Conservation (phyloP, 2,329 filamentous ascomycete species). For the Aspergillus sp. region DNA sequence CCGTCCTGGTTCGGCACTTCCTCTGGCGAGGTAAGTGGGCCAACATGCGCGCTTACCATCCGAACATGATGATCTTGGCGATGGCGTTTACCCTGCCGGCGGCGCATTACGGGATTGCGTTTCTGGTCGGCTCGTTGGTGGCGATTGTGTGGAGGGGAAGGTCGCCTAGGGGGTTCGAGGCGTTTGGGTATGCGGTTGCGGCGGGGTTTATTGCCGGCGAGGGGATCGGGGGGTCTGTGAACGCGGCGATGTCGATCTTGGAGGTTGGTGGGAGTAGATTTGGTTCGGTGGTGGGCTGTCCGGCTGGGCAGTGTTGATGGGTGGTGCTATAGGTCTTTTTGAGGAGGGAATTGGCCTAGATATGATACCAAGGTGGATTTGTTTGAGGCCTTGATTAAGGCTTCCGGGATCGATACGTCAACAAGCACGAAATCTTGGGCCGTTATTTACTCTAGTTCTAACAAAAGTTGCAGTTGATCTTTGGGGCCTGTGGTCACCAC, state of each 20-base stretch:
- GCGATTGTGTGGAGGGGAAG: background rate
- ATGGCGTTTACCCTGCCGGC: constrained; percentile 6
- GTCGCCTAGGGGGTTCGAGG: background rate
- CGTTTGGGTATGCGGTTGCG: constrained; percentile 3
- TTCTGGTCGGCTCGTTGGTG: background rate
- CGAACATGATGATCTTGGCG: constrained; percentile 8
- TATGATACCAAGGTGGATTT: no score
- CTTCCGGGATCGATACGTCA: no score
- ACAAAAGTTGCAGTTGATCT: no score
- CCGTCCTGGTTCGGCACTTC: background rate
- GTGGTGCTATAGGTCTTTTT: background rate
- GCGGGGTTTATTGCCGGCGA: constrained; percentile 5
- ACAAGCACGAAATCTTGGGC: no score
- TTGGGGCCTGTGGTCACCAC: no score
- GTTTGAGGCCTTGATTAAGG: no score
- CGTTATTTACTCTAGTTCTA: no score
- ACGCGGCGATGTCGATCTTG: background rate
- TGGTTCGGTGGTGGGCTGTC: background rate
- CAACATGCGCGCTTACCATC: background rate
- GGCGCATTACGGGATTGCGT: constrained; percentile 2
- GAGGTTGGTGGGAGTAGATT: background rate
- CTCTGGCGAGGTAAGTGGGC: background rate
- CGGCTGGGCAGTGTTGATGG: background rate
- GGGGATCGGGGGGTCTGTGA: constrained; percentile 1
- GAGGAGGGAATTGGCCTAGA: background rate